Conservation (phyloP, 768 basidiomycete species). For the Tricholoma furcatifolium region DNA sequence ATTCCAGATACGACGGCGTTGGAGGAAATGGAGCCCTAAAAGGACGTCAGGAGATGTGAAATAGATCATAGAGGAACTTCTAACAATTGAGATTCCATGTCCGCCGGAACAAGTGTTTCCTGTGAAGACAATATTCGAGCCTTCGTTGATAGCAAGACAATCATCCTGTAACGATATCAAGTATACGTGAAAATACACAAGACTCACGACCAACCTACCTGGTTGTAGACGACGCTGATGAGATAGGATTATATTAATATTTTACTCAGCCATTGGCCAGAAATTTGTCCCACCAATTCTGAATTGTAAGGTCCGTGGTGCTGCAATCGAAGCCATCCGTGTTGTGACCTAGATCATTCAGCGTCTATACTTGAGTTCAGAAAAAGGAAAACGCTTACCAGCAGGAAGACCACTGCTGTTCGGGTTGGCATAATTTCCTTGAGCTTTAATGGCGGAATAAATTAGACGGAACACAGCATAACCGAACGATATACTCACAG, state of each 20-base stretch:
- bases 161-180: too few relatives aligned
- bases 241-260: background rate
- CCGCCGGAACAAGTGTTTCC: constrained; percentile 56
- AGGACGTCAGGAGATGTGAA: too few relatives aligned
- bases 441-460: constrained; percentile 33
- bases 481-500: constrained; percentile 33
- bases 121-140: constrained; percentile 44
- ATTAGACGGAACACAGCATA: too few relatives aligned
- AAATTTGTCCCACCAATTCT: constrained; percentile 32
- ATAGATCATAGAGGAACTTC: too few relatives aligned
- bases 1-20: too few relatives aligned
- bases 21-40: too few relatives aligned
- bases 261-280: background rate
- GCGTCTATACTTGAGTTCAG: too few relatives aligned
- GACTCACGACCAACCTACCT: constrained; percentile 24
- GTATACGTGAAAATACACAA: too few relatives aligned
- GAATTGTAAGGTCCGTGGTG: constrained; percentile 36
- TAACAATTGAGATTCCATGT: constrained; percentile 41
- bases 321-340: constrained; percentile 51
- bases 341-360: constrained; percentile 34
- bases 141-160: constrained; percentile 54
- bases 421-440: constrained; percentile 45
- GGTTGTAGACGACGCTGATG: constrained; percentile 33
- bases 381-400: constrained; percentile 15
- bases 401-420: constrained; percentile 48